Base-by-base conservation (phyloP, 768 basidiomycete genomes). In the Lenzites betulinus region DNA sequence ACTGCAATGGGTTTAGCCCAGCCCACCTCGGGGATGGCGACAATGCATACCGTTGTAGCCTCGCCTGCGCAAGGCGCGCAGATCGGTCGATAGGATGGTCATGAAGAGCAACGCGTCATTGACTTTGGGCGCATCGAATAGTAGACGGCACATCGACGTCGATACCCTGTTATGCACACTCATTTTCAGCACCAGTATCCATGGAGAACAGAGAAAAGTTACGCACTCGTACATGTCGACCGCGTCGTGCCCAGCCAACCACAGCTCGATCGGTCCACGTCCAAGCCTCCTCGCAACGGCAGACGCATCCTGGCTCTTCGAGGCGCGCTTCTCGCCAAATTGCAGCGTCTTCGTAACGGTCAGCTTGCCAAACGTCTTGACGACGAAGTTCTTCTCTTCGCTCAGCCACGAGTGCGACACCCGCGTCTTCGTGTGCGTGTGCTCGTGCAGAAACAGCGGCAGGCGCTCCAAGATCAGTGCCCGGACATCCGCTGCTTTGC, bases 201-300 rank as follows among this genome's bases (percentile, higher is more conserved):
- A 3, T 25, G 50, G 12, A 49, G 20, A 15, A 22, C 7, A 7
- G 2, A 26, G 33, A 26, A 18, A 22, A 23, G 22, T 35, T 5
- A 84, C 92, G 77, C 68, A 93, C 93, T 97, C 95, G 68, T 91
- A 98, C 84, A 95, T 91, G 67, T 98, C 93, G 44, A 92, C 78
- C 63, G 89, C 83, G 1, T 87, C 77, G 60, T 85, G 85, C n/a
- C 80, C 79, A 7, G 92, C 89, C 35, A 95, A 77, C 82, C 89
- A 92, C 25, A 98, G 72, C 49, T 89, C 81, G 36, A 93, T 83
- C n/a, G 88, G 81, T 3, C 83, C 81, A 5, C 81, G 79, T 15
- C 78, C 77, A 11, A 79, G 76, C 33, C 78, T 71, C 57, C 79
- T 76, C 54, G 90, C 87, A 48, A 86, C 84, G 23, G 92, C 93